Evolutionary conservation across 331 rosid species (phyloP), one percentile per base, ranked within the genome.

Genomic region (Acacia concinna): DNA sequence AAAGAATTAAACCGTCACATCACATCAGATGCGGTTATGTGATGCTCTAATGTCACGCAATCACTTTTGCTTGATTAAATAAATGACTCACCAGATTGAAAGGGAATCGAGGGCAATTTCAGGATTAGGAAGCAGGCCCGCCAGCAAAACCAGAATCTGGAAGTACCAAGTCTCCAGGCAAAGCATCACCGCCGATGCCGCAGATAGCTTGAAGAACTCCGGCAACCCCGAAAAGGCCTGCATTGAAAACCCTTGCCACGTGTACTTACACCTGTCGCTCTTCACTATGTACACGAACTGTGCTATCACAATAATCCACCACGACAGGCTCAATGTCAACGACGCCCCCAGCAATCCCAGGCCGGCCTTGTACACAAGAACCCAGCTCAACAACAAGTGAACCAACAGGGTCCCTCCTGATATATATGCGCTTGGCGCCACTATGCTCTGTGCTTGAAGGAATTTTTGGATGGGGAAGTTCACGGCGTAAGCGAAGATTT

Each of bases 401-500:
- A 89, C 6, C 34, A 81, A 70, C 9, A 93, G 74, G 14, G 97
- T 85, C 3, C 63, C 91, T 0, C 81, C 73, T 20, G 98, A 88
- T 1, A 93, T 93, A 40, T 80, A 88, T 0, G 97, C 97, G 20
- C 98, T 93, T 0, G 98, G 98, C 0, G 86, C 79, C 30, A 91
- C 92, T 10, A 93, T 91, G 83, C 95, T 91, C 37, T 93, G 98
- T 10, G 98, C 85, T 15, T 93, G 98, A 0, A 91, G 89, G 59
- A 89, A 93, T 68, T 93, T 93, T 49, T 91, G 97, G 11, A 91
- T 91, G 0, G 98, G 98, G 31, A 93, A 93, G 83, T 91, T 91
- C 8, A 77, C 38, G 0, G 93, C 94, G 32, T 91, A 91, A 0
- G 97, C 95, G 25, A 89, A 89, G 10, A 93, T 93, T 38, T 91